Evolutionary conservation across 768 basidiomycete species (phyloP).

Genomic region (Hortiboletus flavorubellus): DNA sequence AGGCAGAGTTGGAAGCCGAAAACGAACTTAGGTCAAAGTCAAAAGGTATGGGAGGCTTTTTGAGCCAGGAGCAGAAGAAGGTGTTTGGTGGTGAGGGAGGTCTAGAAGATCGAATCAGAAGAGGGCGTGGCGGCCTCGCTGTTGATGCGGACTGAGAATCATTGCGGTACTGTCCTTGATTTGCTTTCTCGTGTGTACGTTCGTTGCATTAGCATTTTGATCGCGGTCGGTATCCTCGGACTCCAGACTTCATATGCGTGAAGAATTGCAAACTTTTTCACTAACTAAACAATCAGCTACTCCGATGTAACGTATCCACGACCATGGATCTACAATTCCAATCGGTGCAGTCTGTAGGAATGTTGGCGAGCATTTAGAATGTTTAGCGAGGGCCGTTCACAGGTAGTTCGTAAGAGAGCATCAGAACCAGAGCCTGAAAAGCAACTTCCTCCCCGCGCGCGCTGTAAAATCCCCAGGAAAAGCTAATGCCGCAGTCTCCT

Average conservation of each 20-base stretch:
- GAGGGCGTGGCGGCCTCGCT: slow-evolving; percentile 70
- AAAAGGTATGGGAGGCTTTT: slow-evolving; percentile 76
- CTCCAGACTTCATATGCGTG: not conserved
- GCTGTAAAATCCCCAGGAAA: not conserved
- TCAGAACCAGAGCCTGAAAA: not conserved
- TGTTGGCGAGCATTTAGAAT: not conserved
- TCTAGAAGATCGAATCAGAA: slow-evolving; percentile 71
- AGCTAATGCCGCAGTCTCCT: not conserved
- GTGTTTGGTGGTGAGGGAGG: slow-evolving; percentile 78
- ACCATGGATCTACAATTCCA: not conserved
- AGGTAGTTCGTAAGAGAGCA: not conserved
- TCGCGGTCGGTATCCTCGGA: not conserved
- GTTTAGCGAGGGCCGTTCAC: not conserved
- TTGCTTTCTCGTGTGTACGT: slow-evolving; percentile 1
- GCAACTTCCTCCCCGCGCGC: not conserved
- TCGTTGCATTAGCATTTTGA: slow-evolving; percentile 5
- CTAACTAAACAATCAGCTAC: not conserved
- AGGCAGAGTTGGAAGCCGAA: slow-evolving; percentile 71
- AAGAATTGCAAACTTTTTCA: not conserved
- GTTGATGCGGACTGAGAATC: slow-evolving; percentile 42
- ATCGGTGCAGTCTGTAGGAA: not conserved
- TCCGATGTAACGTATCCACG: not conserved
- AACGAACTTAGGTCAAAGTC: slow-evolving; percentile 64
- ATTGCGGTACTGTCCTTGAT: slow-evolving; percentile 1
- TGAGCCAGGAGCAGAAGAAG: slow-evolving; percentile 79